Conservation (phyloP, 306 rosid genomes). For the Begonia masoniana region DNA sequence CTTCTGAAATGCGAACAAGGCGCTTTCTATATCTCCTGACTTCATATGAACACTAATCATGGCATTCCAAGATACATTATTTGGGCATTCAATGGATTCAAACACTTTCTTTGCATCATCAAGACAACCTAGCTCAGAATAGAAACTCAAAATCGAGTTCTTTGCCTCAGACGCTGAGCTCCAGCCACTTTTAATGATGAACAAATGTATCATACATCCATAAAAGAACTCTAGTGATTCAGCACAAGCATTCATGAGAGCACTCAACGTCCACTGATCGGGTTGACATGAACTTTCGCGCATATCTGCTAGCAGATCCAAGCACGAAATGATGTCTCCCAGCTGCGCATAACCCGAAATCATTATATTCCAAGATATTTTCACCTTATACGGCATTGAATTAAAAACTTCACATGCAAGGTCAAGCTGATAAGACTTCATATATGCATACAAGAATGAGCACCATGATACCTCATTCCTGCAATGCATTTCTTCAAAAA, state of each 20-base stretch:
- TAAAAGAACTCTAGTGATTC: slow-evolving; percentile 24
- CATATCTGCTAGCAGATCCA: slow-evolving; percentile 51
- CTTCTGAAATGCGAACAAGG: slow-evolving; percentile 46
- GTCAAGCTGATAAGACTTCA: slow-evolving; percentile 27
- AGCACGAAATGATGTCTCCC: slow-evolving; percentile 43
- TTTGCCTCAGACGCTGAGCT: slow-evolving; percentile 39
- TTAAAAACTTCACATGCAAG: slow-evolving; percentile 32
- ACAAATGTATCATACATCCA: slow-evolving; percentile 50
- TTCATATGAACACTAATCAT: slow-evolving; percentile 74
- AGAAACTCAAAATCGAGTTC: slow-evolving; percentile 63
- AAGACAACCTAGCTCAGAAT: slow-evolving; percentile 41
- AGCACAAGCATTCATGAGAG: slow-evolving; percentile 51
- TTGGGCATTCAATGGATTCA: slow-evolving; percentile 28
- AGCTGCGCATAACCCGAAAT: slow-evolving; percentile 35
- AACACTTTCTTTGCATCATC: slow-evolving; percentile 34
- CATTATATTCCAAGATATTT: slow-evolving; percentile 66
- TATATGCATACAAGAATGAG: slow-evolving; percentile 51
- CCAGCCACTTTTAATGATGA: slow-evolving; percentile 63
- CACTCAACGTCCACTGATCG: slow-evolving; percentile 69
- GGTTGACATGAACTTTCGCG: slow-evolving; percentile 26
- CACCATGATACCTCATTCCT: slow-evolving; percentile 66
- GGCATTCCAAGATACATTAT: slow-evolving; percentile 73
- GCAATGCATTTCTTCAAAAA: slow-evolving; percentile 40
- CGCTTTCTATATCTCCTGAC: slow-evolving; percentile 41
- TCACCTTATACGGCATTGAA: slow-evolving; percentile 47